Base-by-base conservation (phyloP, 768 basidiomycete genomes). In the Auricularia heimuer region DNA sequence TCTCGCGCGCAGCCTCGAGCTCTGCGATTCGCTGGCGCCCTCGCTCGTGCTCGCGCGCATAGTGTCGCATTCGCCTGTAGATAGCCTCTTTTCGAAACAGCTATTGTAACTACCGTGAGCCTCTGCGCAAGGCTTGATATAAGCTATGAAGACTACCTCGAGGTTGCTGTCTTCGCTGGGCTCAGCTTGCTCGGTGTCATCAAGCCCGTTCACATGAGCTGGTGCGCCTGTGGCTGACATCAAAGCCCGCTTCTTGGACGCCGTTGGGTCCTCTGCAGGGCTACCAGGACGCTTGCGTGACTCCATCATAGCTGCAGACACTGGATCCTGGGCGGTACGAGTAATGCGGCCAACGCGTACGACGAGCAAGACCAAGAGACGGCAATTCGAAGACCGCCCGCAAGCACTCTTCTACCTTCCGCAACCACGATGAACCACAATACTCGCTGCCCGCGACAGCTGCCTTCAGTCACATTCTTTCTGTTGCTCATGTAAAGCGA, bases 21-120 rank as follows among this genome's bases (percentile, higher is more conserved):
- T 87, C 82, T 56, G 80, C 79, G 63, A 90, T 83, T 64, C 82
- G 82, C 69, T 76, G 73, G 71, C 83, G 80, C 67, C 82, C 83
- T 54, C 88, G 83, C 67, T 87, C 84, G 74, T 86, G 79, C 77
- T 91, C 86, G 67, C 89, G 83, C 64, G 85, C 84, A 74, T 93
- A 92, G 70, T 92, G 84, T 70, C 80, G 85, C 90, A 94, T 92
- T 65, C 89, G 80, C 47, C 92, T 82, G 74, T 85, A 93, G 62
- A 94, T 86, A 54, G 92, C 92, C 70, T 91, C 90, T 74, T 94
- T 93, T 67, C 89, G 84, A 74, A 91, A 93, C n/a, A 82, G 78
- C 91, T 93, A 51, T 68, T 68, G 69, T 42, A 14, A 42, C 39
- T 14, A 8, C 8, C 39, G 39, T 42, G 12, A 42, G 39, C 39